Percentiles rank a stretch among this genome's conserved stretches.
These are phyloP conservation scores for Anisodus acutangulus DNA, from an alignment of 257 asterid species.

Conservation along the genomic window DNA sequence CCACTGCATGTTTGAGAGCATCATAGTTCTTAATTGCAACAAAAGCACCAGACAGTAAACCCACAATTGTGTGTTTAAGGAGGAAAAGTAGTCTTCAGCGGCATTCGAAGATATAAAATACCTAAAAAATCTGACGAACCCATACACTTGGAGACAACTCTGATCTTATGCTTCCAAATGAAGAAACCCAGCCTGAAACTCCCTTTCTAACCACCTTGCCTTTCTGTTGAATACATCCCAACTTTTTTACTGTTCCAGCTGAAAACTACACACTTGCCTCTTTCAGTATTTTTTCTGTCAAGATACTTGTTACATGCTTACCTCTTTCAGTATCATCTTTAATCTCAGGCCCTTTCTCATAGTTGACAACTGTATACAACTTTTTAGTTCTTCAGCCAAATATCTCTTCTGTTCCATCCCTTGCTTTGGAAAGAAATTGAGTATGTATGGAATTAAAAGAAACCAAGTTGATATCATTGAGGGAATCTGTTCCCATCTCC, in stretches of 20 bases:
- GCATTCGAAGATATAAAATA: neutral
- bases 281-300: neutral
- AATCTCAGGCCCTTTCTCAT: slow-evolving; percentile 10
- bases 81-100: neutral
- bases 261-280: neutral
- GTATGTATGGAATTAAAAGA: neutral
- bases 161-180: slow-evolving; percentile 12
- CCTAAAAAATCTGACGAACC: no score
- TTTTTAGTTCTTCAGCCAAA: neutral
- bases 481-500: neutral
- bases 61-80: neutral
- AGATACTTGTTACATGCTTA: neutral
- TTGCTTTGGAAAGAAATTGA: neutral
- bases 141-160: neutral
- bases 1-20: neutral
- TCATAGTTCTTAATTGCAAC: neutral
- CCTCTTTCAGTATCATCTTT: neutral
- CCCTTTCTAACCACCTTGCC: neutral
- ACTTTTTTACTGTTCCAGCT: neutral
- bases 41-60: neutral
- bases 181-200: neutral
- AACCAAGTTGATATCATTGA: neutral
- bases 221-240: neutral
- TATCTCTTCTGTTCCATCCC: neutral
- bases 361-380: neutral